A percentile compares a stretch with the other conserved stretches of the same genome.
These are phyloP conservation scores for Talaromyces trachyspermus DNA, from an alignment of 495 filamentous ascomycete genomes.

Conservation along the genomic window DNA sequence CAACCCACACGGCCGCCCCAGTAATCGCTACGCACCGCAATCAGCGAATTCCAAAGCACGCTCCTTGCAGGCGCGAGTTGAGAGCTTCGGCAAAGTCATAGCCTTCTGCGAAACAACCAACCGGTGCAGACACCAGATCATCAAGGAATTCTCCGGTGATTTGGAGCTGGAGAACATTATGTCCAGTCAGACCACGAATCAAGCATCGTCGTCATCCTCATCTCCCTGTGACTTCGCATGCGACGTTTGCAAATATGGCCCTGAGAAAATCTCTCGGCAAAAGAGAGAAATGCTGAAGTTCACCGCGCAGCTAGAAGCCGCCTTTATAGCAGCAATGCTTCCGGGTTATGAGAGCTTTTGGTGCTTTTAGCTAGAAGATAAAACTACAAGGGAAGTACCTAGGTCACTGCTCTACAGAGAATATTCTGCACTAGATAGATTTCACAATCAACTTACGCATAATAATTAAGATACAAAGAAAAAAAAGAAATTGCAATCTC, in stretches of 20 bases:
- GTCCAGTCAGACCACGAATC: conserved; percentile 4
- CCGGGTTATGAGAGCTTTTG: too few relatives aligned
- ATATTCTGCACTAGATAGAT: too few relatives aligned
- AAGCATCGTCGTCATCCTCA: neutral
- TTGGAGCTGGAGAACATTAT: conserved; percentile 31
- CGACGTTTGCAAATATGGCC: conserved; percentile 78
- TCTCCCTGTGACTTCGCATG: conserved; percentile 75
- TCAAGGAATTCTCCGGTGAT: conserved; percentile 80
- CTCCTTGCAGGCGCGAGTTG: conserved; percentile 28
- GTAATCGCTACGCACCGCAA: conserved; percentile 9
- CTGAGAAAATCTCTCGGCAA: conserved; percentile 49
- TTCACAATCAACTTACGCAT: too few relatives aligned
- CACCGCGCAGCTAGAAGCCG: neutral
- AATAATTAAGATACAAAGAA: too few relatives aligned
- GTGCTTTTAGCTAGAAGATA: too few relatives aligned
- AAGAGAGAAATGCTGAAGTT: conserved; percentile 34
- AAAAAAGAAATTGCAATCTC: too few relatives aligned
- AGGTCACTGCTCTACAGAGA: too few relatives aligned
- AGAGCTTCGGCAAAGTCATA: conserved; percentile 52
- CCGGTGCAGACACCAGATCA: conserved; percentile 66
- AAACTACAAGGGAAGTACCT: too few relatives aligned
- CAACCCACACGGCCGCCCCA: conserved; percentile 22
- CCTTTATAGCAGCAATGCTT: neutral
- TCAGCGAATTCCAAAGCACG: conserved; percentile 8
- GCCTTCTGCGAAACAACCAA: conserved; percentile 73